Conservation (phyloP, 345 rosid genomes). For the Euphorbia peplus region DNA sequence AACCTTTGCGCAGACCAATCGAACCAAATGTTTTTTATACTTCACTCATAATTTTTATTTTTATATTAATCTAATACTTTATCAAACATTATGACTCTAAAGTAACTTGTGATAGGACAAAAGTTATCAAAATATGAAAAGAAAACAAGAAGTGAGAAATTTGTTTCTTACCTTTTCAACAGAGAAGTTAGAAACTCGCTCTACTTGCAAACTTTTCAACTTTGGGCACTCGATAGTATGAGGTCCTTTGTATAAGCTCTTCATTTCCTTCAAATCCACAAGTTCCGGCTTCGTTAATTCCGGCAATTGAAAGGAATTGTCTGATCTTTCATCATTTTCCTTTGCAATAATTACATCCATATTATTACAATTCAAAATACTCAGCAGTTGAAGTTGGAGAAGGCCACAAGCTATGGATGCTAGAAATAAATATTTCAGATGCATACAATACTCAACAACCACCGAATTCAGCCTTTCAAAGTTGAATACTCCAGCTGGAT, state of each 20-base stretch:
- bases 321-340: too few species aligned
- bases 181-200: neutral
- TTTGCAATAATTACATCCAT: neutral
- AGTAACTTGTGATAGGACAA: too few species aligned
- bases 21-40: too few species aligned
- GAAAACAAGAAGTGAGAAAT: too few species aligned
- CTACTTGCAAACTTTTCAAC: neutral
- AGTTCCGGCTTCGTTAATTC: neutral
- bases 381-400: too few species aligned
- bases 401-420: too few species aligned
- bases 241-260: slow-evolving; percentile 4
- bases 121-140: too few species aligned
- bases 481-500: neutral
- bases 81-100: too few species aligned
- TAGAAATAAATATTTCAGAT: too few species aligned
- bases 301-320: slow-evolving; percentile 14
- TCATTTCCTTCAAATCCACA: neutral
- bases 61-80: too few species aligned
- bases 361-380: neutral
- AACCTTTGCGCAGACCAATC: too few species aligned
- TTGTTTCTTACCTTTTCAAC: neutral
- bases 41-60: too few species aligned
- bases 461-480: neutral
- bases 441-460: neutral
- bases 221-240: slow-evolving; percentile 20